These are phyloP conservation scores for Solidago caesia DNA, from an alignment of 129 eudicot species.

Conservation along the genomic window DNA sequence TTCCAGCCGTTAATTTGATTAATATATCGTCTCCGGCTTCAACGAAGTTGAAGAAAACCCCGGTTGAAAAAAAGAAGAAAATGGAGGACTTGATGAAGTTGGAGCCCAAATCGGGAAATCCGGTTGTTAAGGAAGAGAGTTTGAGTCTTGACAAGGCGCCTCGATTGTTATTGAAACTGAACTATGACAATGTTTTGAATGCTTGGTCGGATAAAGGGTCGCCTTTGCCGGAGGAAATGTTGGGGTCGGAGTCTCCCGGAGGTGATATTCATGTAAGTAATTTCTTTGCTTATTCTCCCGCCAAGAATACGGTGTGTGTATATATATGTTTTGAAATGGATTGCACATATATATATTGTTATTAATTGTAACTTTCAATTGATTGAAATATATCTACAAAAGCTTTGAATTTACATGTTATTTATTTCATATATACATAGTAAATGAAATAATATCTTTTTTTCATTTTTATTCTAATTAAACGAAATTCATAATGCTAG, in stretches of 20 bases:
- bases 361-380: background rate
- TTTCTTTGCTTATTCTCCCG: conserved; percentile 1
- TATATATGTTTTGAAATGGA: background rate
- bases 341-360: background rate
- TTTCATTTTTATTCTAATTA: no score
- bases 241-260: conserved; percentile 51
- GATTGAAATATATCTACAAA: background rate
- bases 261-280: conserved; percentile 59
- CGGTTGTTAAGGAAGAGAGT: conserved; percentile 17
- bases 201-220: conserved; percentile 68
- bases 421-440: background rate
- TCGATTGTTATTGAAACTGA: conserved; percentile 47
- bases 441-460: no score
- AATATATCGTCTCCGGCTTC: conserved; percentile 39
- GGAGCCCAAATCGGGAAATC: conserved; percentile 28
- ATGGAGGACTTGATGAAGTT: conserved; percentile 32
- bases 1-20: conserved; percentile 49
- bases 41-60: conserved; percentile 27
- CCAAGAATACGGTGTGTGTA: background rate
- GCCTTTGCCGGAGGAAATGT: conserved; percentile 62
- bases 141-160: conserved; percentile 30
- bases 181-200: conserved; percentile 53
- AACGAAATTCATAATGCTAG: no score
- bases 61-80: conserved; percentile 50
- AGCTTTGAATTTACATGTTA: background rate